Conservation (phyloP, 495 filamentous ascomycete genomes). For the Mycothermus thermophilus region DNA sequence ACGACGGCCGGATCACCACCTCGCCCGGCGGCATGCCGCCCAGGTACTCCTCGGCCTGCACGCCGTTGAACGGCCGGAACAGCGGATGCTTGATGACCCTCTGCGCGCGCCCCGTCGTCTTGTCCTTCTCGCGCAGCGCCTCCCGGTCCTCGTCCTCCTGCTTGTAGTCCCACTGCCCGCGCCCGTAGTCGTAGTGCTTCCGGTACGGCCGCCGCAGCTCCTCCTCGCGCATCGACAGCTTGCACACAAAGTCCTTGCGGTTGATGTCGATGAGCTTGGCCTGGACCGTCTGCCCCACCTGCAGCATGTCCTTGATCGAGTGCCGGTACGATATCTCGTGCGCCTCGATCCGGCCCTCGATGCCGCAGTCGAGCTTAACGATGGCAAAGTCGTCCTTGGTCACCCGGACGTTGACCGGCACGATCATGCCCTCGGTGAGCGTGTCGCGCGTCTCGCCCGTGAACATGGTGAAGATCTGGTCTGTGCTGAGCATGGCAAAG, state of each 20-base stretch:
- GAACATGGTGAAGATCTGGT: conserved; percentile 93
- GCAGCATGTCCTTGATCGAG: conserved; percentile 44
- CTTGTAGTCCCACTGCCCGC: conserved; percentile 71
- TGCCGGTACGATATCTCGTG: conserved; percentile 53
- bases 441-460: conserved; percentile 85
- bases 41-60: conserved; percentile 87
- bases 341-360: conserved; percentile 72
- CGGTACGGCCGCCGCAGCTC: conserved; percentile 56
- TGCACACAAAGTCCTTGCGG: conserved; percentile 64
- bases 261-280: conserved; percentile 80
- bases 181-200: conserved; percentile 50
- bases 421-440: conserved; percentile 73
- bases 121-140: conserved; percentile 65
- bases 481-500: conserved; percentile 53
- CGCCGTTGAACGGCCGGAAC: conserved; percentile 82
- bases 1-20: conserved; percentile 87
- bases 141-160: conserved; percentile 70
- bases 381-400: conserved; percentile 86
- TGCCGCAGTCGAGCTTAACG: conserved; percentile 82
- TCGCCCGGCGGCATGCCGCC: conserved; percentile 74
- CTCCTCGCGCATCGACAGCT: conserved; percentile 71
- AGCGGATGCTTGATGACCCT: conserved; percentile 94
- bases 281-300: conserved; percentile 65
- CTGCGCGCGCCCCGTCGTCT: conserved; percentile 64
- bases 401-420: conserved; percentile 75